Evolutionary conservation across 371 early-diverging fungal species (phyloP).

Genomic region (Mucor mucedo): DNA sequence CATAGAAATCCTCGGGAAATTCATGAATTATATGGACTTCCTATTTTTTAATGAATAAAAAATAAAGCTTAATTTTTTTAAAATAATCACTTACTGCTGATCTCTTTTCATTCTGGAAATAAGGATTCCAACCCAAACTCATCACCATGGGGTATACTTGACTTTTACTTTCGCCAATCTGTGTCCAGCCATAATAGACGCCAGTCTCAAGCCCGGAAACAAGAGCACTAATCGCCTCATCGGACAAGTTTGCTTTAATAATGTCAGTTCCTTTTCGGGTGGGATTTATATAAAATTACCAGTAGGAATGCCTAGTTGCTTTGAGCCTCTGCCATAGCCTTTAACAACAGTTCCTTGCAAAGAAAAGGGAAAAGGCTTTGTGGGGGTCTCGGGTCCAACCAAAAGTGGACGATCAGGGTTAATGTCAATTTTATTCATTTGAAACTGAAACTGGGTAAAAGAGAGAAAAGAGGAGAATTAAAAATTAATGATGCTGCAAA

Average conservation of each 20-base stretch:
- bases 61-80: neutral
- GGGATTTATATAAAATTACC: slow-evolving; percentile 58
- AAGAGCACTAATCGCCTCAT: slow-evolving; percentile 72
- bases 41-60: slow-evolving; percentile 34
- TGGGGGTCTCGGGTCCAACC: slow-evolving; percentile 60
- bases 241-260: slow-evolving; percentile 84
- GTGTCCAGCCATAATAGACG: slow-evolving; percentile 96
- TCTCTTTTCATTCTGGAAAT: slow-evolving; percentile 94
- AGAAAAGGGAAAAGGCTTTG: slow-evolving; percentile 71
- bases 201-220: slow-evolving; percentile 77
- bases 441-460: neutral
- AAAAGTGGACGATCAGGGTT: slow-evolving; percentile 62
- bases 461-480: neutral
- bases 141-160: slow-evolving; percentile 94
- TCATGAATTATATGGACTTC: slow-evolving; percentile 95
- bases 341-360: slow-evolving; percentile 82
- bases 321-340: slow-evolving; percentile 95
- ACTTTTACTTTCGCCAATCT: slow-evolving; percentile 57
- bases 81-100: slow-evolving; percentile 69
- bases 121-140: slow-evolving; percentile 99
- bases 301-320: slow-evolving; percentile 96
- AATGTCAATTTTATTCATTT: slow-evolving; percentile 16
- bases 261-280: neutral
- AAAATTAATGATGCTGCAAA: slow-evolving; percentile 10
- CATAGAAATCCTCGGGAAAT: slow-evolving; percentile 92